phyloP scores from a whole-genome alignment of 495 filamentous ascomycete species.

The Glutinoglossum americanum region DNA sequence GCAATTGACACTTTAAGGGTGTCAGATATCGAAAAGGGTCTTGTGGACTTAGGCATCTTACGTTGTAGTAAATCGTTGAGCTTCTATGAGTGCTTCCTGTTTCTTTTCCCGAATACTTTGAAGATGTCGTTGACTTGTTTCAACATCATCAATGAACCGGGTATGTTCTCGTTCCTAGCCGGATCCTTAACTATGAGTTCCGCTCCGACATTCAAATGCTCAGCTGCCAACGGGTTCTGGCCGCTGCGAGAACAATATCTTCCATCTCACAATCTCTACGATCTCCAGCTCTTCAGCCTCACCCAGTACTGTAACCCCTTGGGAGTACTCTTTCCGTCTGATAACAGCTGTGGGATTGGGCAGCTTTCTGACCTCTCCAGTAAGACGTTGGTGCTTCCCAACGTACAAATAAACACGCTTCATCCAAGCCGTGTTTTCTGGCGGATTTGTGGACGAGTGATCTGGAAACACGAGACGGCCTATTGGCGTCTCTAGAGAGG shows the following conservation, averaged over 20 bases:
- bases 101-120: too few species aligned
- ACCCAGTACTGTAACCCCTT: not conserved
- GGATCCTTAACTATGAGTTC: not conserved
- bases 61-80: too few species aligned
- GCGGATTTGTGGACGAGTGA: slow-evolving; percentile 25
- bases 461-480: slow-evolving; percentile 66
- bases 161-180: too few species aligned
- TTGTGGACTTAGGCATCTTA: too few species aligned
- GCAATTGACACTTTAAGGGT: too few species aligned
- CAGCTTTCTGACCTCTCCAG: slow-evolving; percentile 76
- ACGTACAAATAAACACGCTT: slow-evolving; percentile 72
- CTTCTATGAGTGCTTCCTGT: too few species aligned
- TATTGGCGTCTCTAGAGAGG: slow-evolving; percentile 28
- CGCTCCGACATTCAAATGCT: not conserved
- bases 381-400: slow-evolving; percentile 73
- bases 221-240: slow-evolving; percentile 57
- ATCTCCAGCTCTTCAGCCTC: slow-evolving; percentile 39
- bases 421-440: slow-evolving; percentile 50
- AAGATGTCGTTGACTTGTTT: too few species aligned
- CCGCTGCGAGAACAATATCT: slow-evolving; percentile 65
- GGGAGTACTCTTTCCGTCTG: slow-evolving; percentile 20
- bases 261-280: slow-evolving; percentile 72
- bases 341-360: slow-evolving; percentile 57
- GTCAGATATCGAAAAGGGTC: too few species aligned
- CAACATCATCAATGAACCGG: too few species aligned